Base-by-base conservation (phyloP, 805 yeast species). In the Yamadazyma phyllophila region DNA sequence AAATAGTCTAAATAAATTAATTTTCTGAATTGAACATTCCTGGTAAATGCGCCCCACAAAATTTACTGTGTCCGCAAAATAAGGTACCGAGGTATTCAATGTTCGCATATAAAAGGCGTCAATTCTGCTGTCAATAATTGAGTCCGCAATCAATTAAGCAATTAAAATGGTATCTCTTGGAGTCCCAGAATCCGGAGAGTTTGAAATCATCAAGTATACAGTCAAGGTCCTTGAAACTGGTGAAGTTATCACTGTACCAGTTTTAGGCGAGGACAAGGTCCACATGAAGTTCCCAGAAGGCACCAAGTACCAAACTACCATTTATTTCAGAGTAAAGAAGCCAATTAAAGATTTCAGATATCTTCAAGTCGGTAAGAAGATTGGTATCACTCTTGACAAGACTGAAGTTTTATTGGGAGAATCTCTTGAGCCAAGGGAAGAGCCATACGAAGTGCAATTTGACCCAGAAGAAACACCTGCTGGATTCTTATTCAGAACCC, bases 401-500 rank as follows among this genome's bases (percentile, higher is more conserved):
- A 60, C 63, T 24, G 64, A 60, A 11, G 44, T 56, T 39, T 61
- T 57, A 10, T 49, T 70, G 34, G 76, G 75, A 7, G 59, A 56
- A 31, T 37, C 41, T 10, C 66, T 56, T 46, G 67, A 56, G 43
- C 68, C 73, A 15, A 54, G 62, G 8, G 73, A 67, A 1, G 68
- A 67, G 44, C 53, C 58, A 1, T 62, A 67, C 51, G n/a, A 52
- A 14, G 58, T 59, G 41, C 52, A 55, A 6, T 67, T 66, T 48
- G 64, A 60, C 8, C 61, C 59, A 43, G 74, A 70, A 47, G 54
- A 55, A 6, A 63, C 74, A 32, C 76, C 76, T 7, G 61, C 63
- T 46, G 74, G 76, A 15, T 69, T 61, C 54, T 55, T 69, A 32
- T 50, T 65, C 38, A 67, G 74, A 55, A 74, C 71, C 7, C 47